Conservation (phyloP, 169 alveolate genomes). For the Plasmodium malariae region DNA sequence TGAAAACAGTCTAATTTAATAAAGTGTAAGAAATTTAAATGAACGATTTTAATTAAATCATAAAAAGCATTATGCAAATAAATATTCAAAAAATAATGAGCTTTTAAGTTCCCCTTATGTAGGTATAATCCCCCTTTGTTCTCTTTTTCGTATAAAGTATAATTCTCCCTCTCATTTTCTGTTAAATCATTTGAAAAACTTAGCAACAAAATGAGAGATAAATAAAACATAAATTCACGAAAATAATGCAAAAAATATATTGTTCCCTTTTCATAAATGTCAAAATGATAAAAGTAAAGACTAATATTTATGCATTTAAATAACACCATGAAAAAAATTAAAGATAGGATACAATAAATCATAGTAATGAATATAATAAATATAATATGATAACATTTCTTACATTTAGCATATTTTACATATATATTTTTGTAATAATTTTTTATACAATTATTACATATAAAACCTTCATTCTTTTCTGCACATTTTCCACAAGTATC, state of each 20-base stretch:
- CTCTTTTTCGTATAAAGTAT: neutral
- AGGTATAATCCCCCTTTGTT: neutral
- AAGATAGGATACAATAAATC: conserved; percentile 20
- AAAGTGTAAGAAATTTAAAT: conserved; percentile 35
- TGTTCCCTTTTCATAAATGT: conserved; percentile 50
- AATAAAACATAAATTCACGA: conserved; percentile 65
- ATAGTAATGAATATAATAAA: conserved; percentile 14
- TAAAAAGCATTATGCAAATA: conserved; percentile 62
- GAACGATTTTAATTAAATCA: conserved; percentile 61
- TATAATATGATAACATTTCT: conserved; percentile 33
- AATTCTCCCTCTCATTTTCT: conserved; percentile 65
- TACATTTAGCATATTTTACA: conserved; percentile 62
- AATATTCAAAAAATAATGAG: conserved; percentile 57
- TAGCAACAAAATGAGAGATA: conserved; percentile 58
- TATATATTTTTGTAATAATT: conserved; percentile 71
- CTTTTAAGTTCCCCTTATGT: conserved; percentile 28
- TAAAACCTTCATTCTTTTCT: conserved; percentile 50
- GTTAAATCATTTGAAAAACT: conserved; percentile 73
- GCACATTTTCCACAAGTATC: conserved; percentile 71
- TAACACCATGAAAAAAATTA: conserved; percentile 39
- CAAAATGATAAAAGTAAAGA: conserved; percentile 52
- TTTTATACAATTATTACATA: conserved; percentile 68
- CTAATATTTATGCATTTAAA: conserved; percentile 58
- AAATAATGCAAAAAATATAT: conserved; percentile 71
- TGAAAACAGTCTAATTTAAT: conserved; percentile 27